Base-by-base conservation (phyloP, 176 grass and related monocot genomes). In the Aegilops bicornis region DNA sequence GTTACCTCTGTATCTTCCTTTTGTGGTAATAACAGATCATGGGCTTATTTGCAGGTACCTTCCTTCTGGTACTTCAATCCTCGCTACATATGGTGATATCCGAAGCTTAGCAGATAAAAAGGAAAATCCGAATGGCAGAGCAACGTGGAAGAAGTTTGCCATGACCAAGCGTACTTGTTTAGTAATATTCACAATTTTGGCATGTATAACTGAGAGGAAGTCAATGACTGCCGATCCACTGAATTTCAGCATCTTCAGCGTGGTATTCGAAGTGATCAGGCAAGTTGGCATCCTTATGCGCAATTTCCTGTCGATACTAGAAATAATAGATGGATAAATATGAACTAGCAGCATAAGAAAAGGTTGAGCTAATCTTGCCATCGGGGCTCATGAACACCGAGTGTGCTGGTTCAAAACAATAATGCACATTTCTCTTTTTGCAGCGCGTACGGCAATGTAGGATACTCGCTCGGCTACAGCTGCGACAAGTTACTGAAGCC, bases 151-250 rank as follows among this genome's bases (percentile, higher is more conserved):
- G 3, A 78, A 82, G 16, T 56, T 93, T 29, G 76, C 81, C 32
- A 64, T 91, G 60, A 88, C 86, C 10, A 89, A 91, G 54, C 78
- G 81, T 73, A 47, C 76, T 71, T 83, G 72, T 31, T 17, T 95
- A 43, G 74, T 69, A 72, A 64, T 91, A 73, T 89, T 91, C 66
- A 80, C 82, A 84, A 87, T 95, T 79, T 27, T 78, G 22, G 79
- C 84, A 52, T 95, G 91, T 64, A 87, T 95, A 71, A 91, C 73
- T 12, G 94, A 95, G 82, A 95, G 91, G 70, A 92, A 39, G 65
- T 91, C 59, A 16, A 67, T 93, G 47, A 81, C 32, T 20, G 47
- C 64, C 4, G 91, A 95, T 85, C 94, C 94, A 63, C 80, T 93
- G 72, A 95, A 92, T 75, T 91, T 95, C 86, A 91, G 84, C 80